These are phyloP conservation scores for Vanrija sp. DNA, from an alignment of 1,284 basidiomycete genomes.

Conservation along the genomic window DNA sequence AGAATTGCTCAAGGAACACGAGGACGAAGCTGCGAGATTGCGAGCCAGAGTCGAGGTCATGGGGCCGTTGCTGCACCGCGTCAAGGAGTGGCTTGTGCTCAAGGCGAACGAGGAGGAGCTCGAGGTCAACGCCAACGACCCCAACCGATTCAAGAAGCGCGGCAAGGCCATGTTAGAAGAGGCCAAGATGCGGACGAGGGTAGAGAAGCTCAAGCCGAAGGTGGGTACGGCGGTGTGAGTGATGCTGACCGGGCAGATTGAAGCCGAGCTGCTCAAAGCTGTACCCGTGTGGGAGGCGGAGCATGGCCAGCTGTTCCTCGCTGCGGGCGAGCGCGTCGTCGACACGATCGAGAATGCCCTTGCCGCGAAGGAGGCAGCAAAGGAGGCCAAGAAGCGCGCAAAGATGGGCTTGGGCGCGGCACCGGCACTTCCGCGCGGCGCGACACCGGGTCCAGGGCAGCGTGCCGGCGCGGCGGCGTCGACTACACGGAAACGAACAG, in stretches of 20 bases:
- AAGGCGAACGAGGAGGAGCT: constrained; percentile 85
- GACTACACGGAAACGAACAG: constrained; percentile 29
- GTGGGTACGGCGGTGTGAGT: constrained; percentile 53
- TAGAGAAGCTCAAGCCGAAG: constrained; percentile 89
- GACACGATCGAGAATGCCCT: constrained; percentile 69
- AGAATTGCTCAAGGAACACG: constrained; percentile 79
- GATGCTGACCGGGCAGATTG: constrained; percentile 58
- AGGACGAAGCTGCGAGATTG: constrained; percentile 75
- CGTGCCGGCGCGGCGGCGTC: constrained; percentile 1
- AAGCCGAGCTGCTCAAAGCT: constrained; percentile 73
- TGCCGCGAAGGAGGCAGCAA: constrained; percentile 59
- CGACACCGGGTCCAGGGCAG: constrained; percentile 13
- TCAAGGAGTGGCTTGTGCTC: constrained; percentile 88
- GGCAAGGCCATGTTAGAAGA: constrained; percentile 77
- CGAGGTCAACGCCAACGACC: constrained; percentile 51
- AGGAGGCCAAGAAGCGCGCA: constrained; percentile 63
- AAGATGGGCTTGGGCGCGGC: constrained; percentile 22
- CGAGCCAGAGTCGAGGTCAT: constrained; percentile 76
- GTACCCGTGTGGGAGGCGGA: constrained; percentile 87
- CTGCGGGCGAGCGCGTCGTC: constrained; percentile 78
- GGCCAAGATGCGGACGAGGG: constrained; percentile 95
- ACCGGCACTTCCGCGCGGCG: constrained; percentile 17
- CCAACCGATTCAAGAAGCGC: constrained; percentile 49
- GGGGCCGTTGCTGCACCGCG: constrained; percentile 66
- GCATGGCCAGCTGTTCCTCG: constrained; percentile 70